Evolutionary conservation across 306 rosid species (phyloP).

Genomic region (Quercus parvula): DNA sequence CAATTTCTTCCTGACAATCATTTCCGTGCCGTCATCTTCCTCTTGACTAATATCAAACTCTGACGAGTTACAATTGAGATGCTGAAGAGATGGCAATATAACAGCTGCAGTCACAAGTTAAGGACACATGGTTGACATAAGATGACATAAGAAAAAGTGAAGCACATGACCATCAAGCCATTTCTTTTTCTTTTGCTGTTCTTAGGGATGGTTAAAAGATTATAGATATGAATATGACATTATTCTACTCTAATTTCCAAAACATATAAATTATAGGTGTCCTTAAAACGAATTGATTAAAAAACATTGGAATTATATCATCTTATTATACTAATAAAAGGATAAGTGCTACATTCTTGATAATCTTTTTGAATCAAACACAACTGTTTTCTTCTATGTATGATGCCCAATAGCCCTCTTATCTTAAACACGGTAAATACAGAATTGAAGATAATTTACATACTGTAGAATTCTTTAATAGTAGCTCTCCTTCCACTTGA

Average conservation of each 20-base stretch:
- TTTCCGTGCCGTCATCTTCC: slow-evolving; percentile 25
- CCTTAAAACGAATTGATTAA: background rate
- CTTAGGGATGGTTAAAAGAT: background rate
- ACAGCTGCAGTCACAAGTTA: slow-evolving; percentile 48
- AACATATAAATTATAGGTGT: background rate
- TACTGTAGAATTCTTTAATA: slow-evolving; percentile 54
- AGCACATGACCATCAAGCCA: background rate
- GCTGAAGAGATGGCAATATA: slow-evolving; percentile 73
- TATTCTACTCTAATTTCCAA: background rate
- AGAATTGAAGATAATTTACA: slow-evolving; percentile 16
- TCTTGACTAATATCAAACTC: slow-evolving; percentile 37
- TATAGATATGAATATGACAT: background rate
- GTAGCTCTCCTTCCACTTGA: slow-evolving; percentile 67
- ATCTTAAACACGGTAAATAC: background rate
- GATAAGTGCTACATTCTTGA: background rate
- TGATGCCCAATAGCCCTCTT: background rate
- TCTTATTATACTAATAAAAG: background rate
- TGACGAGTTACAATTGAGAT: slow-evolving; percentile 42
- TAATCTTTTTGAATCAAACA: background rate
- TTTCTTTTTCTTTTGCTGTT: too few species aligned
- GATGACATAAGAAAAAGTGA: background rate
- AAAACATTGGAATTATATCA: background rate
- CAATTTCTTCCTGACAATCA: slow-evolving; percentile 20
- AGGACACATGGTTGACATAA: background rate
- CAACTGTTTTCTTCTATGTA: background rate